Evolutionary conservation across 176 grass and related monocot genomes (phyloP).

Genomic region (Chrysopogon serrulatus): DNA sequence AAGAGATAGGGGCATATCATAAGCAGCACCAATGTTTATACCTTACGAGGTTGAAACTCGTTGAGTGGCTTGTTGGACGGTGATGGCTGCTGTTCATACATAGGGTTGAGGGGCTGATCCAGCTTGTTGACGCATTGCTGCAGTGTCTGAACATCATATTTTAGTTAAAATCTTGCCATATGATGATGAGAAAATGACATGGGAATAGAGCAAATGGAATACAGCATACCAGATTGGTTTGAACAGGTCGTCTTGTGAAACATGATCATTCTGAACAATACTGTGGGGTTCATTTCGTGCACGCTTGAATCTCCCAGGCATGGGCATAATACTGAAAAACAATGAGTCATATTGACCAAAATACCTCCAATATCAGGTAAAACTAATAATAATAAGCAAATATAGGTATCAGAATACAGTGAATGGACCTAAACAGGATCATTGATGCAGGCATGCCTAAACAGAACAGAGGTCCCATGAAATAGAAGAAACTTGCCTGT

Average conservation of each 20-base stretch:
- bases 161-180: not conserved
- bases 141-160: not conserved
- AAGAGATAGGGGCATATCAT: no score
- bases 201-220: not conserved
- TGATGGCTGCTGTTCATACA: not conserved
- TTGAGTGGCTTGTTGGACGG: no score
- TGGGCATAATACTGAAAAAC: not conserved
- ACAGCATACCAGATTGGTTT: not conserved
- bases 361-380: no score
- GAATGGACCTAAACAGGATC: not conserved
- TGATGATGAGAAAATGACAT: no score
- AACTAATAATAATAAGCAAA: no score
- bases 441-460: not conserved
- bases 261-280: no score
- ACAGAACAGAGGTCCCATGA: not conserved
- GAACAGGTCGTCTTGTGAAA: no score
- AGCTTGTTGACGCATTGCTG: not conserved
- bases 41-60: not conserved
- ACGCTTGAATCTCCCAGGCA: not conserved
- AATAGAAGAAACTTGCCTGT: not conserved
- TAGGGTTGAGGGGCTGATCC: not conserved
- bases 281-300: no score
- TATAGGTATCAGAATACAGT: no score
- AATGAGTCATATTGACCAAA: no score
- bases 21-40: no score